phyloP scores from a whole-genome alignment of 371 early-diverging fungal species.

The Haplosporangium sp. region DNA sequence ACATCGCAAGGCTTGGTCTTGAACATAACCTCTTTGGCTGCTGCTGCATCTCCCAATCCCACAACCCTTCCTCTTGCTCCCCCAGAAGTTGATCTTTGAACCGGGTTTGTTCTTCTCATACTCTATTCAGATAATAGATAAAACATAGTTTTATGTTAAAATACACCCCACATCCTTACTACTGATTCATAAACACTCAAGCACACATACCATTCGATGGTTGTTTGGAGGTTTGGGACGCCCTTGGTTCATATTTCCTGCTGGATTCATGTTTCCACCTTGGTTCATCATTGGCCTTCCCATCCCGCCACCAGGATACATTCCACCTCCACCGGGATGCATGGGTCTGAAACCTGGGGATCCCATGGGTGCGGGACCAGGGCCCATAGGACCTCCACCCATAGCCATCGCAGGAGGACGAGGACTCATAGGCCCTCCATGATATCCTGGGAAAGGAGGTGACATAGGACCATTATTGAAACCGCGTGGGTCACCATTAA shows the following conservation, averaged over 20 bases:
- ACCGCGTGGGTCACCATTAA: slow-evolving; percentile 22
- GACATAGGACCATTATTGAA: slow-evolving; percentile 37
- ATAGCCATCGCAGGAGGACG: slow-evolving; percentile 53
- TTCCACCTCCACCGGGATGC: slow-evolving; percentile 19
- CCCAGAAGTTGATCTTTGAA: slow-evolving; percentile 9
- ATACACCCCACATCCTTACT: too few species aligned
- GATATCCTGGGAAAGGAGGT: slow-evolving; percentile 37
- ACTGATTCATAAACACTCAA: too few species aligned
- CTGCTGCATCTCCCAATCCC: slow-evolving; percentile 21
- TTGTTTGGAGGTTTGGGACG: slow-evolving; percentile 35
- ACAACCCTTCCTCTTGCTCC: slow-evolving; percentile 15
- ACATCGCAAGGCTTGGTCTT: slow-evolving; percentile 54
- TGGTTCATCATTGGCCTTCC: slow-evolving; percentile 46
- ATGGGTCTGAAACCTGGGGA: slow-evolving; percentile 35
- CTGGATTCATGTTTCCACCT: slow-evolving; percentile 11
- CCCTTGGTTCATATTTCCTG: slow-evolving; percentile 13
- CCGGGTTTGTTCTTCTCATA: slow-evolving; percentile 44
- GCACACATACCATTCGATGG: slow-evolving; percentile 37
- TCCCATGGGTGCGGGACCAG: slow-evolving; percentile 9
- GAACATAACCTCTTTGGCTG: slow-evolving; percentile 44
- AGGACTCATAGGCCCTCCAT: slow-evolving; percentile 47
- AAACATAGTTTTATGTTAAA: too few species aligned
- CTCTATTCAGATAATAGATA: slow-evolving; percentile 18
- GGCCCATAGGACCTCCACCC: slow-evolving; percentile 32
- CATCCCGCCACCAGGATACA: slow-evolving; percentile 21